phyloP scores from a whole-genome alignment of 2,329 filamentous ascomycete genomes.

The Lasiodiplodia citricola region DNA sequence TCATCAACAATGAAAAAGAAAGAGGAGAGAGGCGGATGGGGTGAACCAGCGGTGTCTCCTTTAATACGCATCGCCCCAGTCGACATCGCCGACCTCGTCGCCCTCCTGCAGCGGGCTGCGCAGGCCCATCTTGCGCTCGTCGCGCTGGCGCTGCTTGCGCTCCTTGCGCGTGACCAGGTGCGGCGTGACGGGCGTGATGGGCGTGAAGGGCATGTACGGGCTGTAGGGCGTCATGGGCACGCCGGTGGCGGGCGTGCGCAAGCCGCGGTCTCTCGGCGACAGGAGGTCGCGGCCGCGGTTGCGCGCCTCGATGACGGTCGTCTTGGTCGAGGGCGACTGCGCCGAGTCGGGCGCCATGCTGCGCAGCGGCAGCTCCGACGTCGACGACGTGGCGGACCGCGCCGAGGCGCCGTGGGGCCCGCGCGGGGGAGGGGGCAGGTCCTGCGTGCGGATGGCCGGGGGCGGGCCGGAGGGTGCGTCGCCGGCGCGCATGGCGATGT shows the following conservation, averaged over 20 bases:
- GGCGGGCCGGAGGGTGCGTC: constrained; percentile 8
- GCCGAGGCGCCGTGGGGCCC: constrained; percentile 27
- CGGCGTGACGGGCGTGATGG: constrained; percentile 77
- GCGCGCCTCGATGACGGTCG: constrained; percentile 47
- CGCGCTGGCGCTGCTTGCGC: constrained; percentile 69
- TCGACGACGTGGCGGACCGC: constrained; percentile 27
- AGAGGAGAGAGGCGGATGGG: background rate
- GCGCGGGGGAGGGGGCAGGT: constrained; percentile 5
- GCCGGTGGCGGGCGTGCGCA: constrained; percentile 57
- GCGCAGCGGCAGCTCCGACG: constrained; percentile 43
- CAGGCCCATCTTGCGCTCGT: constrained; percentile 65
- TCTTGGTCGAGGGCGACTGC: constrained; percentile 44
- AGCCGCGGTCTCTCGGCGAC: constrained; percentile 30
- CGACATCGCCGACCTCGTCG: constrained; percentile 36
- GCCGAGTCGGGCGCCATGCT: constrained; percentile 34
- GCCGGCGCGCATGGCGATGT: constrained; percentile 21
- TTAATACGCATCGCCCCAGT: constrained; percentile 26
- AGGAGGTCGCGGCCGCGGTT: constrained; percentile 19
- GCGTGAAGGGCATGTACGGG: constrained; percentile 80
- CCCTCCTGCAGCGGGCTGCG: constrained; percentile 48
- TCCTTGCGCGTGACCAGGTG: constrained; percentile 73
- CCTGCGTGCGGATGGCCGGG: constrained; percentile 10
- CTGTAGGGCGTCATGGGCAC: constrained; percentile 74
- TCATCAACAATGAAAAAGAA: constrained; percentile 2
- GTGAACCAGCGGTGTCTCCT: too few species aligned